These are phyloP conservation scores for Lactarius quietus DNA, from an alignment of 768 basidiomycete species.

Conservation along the genomic window DNA sequence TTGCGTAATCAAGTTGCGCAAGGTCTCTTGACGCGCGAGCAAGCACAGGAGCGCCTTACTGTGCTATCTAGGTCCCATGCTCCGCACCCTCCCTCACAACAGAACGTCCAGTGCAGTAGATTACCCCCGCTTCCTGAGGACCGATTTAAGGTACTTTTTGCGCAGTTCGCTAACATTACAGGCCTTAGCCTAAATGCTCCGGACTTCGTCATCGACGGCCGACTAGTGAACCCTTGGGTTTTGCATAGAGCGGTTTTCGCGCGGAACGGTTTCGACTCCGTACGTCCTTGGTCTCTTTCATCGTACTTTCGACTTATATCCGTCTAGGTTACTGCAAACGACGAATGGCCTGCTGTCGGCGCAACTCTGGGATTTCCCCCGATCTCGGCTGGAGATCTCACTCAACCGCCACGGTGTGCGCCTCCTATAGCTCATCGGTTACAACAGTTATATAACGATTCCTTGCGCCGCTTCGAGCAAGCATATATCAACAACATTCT, in stretches of 20 bases:
- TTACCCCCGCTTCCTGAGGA: no score
- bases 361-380: conserved; percentile 1
- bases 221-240: no score
- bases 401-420: conserved; percentile 2
- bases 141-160: no score
- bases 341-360: conserved; percentile 16
- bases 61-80: not conserved
- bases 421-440: conserved; percentile 5
- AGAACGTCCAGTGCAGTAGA: no score
- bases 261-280: no score
- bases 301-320: not conserved
- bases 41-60: conserved; percentile 13
- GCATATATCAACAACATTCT: not conserved
- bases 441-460: conserved; percentile 7
- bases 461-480: conserved; percentile 11
- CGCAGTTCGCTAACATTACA: no score
- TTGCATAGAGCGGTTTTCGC: no score
- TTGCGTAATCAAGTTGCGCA: not conserved
- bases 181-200: no score
- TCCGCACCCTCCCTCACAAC: no score
- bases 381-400: not conserved
- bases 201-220: no score
- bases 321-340: conserved; percentile 8
- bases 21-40: conserved; percentile 8
- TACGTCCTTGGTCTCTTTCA: no score